These are phyloP conservation scores for Candida patagonica DNA, from an alignment of 805 yeast genomes.

Conservation along the genomic window DNA sequence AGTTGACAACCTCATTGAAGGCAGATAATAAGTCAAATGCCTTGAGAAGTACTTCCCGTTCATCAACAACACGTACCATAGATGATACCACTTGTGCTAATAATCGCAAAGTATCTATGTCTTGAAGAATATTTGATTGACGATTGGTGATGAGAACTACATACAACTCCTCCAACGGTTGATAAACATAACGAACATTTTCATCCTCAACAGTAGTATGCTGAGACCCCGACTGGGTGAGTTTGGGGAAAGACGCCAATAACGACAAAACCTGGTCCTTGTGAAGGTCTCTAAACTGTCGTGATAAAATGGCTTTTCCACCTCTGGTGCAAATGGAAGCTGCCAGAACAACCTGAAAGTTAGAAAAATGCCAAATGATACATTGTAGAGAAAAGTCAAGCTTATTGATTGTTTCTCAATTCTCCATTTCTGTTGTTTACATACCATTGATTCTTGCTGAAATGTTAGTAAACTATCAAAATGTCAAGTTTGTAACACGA, in stretches of 20 bases:
- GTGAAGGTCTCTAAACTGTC: slow-evolving; percentile 82
- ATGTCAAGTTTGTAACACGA: too few species aligned
- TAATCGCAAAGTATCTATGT: slow-evolving; percentile 81
- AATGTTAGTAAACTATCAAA: too few species aligned
- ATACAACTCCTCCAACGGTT: slow-evolving; percentile 89
- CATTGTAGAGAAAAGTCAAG: neutral
- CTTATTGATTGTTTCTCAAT: too few species aligned
- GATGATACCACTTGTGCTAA: slow-evolving; percentile 76
- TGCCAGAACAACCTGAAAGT: slow-evolving; percentile 42
- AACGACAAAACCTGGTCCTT: slow-evolving; percentile 80
- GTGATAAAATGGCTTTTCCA: slow-evolving; percentile 84
- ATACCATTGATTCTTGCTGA: neutral
- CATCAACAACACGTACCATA: slow-evolving; percentile 63
- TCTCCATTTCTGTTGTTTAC: neutral
- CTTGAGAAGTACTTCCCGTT: slow-evolving; percentile 68
- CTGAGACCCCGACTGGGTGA: slow-evolving; percentile 64
- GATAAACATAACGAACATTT: slow-evolving; percentile 85
- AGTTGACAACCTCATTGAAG: slow-evolving; percentile 83
- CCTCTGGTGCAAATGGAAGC: slow-evolving; percentile 91
- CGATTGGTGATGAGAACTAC: slow-evolving; percentile 85
- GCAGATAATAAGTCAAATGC: slow-evolving; percentile 87
- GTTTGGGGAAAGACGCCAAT: slow-evolving; percentile 74
- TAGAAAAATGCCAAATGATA: neutral
- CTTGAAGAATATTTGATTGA: slow-evolving; percentile 86
- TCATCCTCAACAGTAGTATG: slow-evolving; percentile 94